Percentiles rank a stretch among this genome's conserved stretches.
Conservation (phyloP, 345 rosid genomes). For the Conringia planisiliqua region DNA sequence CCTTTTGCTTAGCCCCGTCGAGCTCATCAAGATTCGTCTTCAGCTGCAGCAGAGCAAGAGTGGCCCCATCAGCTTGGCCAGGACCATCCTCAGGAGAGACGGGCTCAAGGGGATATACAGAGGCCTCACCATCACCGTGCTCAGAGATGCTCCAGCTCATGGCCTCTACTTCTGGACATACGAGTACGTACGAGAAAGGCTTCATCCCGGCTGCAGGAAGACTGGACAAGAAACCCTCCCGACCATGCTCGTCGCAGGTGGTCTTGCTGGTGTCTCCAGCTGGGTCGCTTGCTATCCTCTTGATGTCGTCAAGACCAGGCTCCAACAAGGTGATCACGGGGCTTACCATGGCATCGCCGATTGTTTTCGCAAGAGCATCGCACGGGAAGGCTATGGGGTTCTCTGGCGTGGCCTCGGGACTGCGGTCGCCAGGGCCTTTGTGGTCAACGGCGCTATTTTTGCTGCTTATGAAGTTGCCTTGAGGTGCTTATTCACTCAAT, state of each 20-base stretch:
- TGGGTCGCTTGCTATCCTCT: conserved; percentile 87
- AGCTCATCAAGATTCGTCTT: conserved; percentile 82
- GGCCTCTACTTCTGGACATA: conserved; percentile 92
- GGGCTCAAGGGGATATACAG: conserved; percentile 69
- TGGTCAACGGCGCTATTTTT: conserved; percentile 87
- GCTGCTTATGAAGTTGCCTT: conserved; percentile 80
- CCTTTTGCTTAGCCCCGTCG: conserved; percentile 66
- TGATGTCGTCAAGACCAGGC: conserved; percentile 85
- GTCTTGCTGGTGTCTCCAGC: conserved; percentile 90
- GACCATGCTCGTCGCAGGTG: conserved; percentile 84
- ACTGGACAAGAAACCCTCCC: conserved; percentile 56
- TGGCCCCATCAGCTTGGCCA: conserved; percentile 65
- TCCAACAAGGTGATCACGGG: conserved; percentile 45
- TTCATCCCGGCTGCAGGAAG: conserved; percentile 92
- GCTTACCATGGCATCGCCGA: conserved; percentile 63
- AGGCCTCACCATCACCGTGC: conserved; percentile 64
- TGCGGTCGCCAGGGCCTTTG: conserved; percentile 95
- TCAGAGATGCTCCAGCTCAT: conserved; percentile 85
- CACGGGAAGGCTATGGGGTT: conserved; percentile 61
- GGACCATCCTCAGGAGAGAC: conserved; percentile 50
- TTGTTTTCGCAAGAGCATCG: conserved; percentile 60
- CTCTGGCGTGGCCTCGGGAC: conserved; percentile 96
- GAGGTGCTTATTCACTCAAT: conserved; percentile 62
- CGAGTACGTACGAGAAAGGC: conserved; percentile 67
- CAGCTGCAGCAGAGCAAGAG: conserved; percentile 49